Conservation (phyloP, 176 grass and related monocot genomes). For the Microstegium vimineum region DNA sequence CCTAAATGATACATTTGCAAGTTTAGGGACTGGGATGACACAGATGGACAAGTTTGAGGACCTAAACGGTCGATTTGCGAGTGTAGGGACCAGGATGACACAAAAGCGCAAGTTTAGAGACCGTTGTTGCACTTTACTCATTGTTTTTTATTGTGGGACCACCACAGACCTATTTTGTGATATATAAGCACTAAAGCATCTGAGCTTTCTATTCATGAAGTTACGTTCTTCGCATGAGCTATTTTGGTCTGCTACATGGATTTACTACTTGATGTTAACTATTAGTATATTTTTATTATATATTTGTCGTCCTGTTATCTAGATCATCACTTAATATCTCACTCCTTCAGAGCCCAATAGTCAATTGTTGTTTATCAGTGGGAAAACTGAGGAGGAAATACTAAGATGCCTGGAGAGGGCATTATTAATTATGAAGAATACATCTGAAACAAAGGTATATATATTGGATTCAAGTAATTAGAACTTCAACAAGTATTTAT, state of each 20-base stretch:
- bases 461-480: not conserved
- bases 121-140: too few relatives aligned
- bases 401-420: constrained; percentile 62
- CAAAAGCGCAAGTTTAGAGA: too few relatives aligned
- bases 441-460: constrained; percentile 58
- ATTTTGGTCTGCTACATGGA: not conserved
- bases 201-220: not conserved
- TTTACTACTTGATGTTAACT: constrained; percentile 2
- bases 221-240: not conserved
- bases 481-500: constrained; percentile 8
- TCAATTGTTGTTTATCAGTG: constrained; percentile 73
- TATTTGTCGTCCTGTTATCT: not conserved
- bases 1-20: too few relatives aligned
- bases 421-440: constrained; percentile 50
- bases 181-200: not conserved
- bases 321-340: constrained; percentile 17
- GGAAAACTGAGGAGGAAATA: constrained; percentile 77
- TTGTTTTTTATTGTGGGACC: too few relatives aligned
- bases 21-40: too few relatives aligned
- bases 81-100: too few relatives aligned
- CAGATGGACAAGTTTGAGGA: too few relatives aligned
- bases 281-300: not conserved
- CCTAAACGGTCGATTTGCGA: too few relatives aligned
- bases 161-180: too few relatives aligned
- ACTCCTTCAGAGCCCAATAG: constrained; percentile 56